Base-by-base conservation (phyloP, 192 early-diverging fungal species). In the Coemansia sp. region DNA sequence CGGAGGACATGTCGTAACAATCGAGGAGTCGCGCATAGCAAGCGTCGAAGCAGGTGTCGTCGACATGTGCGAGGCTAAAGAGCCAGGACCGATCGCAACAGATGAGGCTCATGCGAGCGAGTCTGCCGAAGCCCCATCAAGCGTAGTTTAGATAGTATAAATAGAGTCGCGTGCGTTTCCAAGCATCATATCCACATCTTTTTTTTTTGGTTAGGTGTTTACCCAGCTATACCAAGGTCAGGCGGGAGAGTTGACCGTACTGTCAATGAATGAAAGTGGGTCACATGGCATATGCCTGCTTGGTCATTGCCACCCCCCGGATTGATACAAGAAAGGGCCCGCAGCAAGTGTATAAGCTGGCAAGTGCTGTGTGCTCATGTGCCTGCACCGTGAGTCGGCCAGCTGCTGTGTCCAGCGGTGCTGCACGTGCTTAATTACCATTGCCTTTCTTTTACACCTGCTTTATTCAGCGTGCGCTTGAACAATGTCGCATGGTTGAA, bases 1-100 rank as follows among this genome's bases (percentile, higher is more conserved):
- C 25, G 67, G 54, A 41, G 60, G 54, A 3, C 24, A 76, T 29
- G 56, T n/a, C 0, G 32, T 70, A 20, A 62, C 59, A 4, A 70
- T 76, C 29, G 49, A 62, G 20, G 51, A 62, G 12, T 38, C 45
- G 8, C 42, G 6, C n/a, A 11, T 24, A 24, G 6, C 45, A 47
- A 47, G 4, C 42, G 15, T 19, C 6, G 6, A 45, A 8, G 8
- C 4, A 19, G 19, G 20, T 19, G 17, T n/a, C 42, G 42, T 4
- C 6, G n/a, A n/a, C n/a, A n/a, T n/a, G n/a, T n/a, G n/a, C n/a
- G n/a, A 35, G 32, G 7, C 4, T 35, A 24, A 9, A 0, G 19
- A 22, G 22, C 10, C 45, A 10, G 45, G 22, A 0, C 22, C 10
- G 45, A n/a, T 19, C 22, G 22, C 32, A 35, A 2, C 2, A 7